Conservation (phyloP, 495 filamentous ascomycete species). For the Aspergillus kassunensis region DNA sequence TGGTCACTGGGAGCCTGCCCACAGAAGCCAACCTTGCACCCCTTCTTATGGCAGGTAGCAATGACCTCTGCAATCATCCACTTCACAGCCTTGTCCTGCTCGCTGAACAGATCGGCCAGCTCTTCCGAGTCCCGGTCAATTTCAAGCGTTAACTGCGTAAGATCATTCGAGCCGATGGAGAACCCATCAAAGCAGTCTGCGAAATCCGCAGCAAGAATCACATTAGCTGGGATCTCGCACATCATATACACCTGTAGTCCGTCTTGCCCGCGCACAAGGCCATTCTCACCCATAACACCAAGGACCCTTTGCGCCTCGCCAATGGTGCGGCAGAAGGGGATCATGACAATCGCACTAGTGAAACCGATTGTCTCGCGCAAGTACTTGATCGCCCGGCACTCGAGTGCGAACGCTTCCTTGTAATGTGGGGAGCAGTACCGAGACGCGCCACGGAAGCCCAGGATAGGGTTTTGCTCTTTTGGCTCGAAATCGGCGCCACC, state of each 20-base stretch:
- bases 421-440: constrained; percentile 37
- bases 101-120: constrained; percentile 29
- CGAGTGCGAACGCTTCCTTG: constrained; percentile 31
- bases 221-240: constrained; percentile 39
- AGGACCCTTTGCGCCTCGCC: constrained; percentile 30
- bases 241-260: constrained; percentile 36
- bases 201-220: constrained; percentile 30
- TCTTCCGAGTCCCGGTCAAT: constrained; percentile 33
- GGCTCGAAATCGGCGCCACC: constrained; percentile 36
- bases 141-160: constrained; percentile 36
- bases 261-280: constrained; percentile 26
- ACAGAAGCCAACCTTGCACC: constrained; percentile 32
- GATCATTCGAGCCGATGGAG: constrained; percentile 38
- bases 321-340: constrained; percentile 36
- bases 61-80: constrained; percentile 35
- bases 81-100: constrained; percentile 34
- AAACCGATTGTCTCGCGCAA: constrained; percentile 33
- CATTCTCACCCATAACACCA: constrained; percentile 28
- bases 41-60: constrained; percentile 15
- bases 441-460: constrained; percentile 37
- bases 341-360: constrained; percentile 34
- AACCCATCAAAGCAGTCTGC: constrained; percentile 33
- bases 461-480: constrained; percentile 33
- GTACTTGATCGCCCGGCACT: constrained; percentile 35
- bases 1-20: constrained; percentile 36